These are phyloP conservation scores for Penicillium oxalicum DNA, from an alignment of 2,329 filamentous ascomycete genomes.

Conservation along the genomic window DNA sequence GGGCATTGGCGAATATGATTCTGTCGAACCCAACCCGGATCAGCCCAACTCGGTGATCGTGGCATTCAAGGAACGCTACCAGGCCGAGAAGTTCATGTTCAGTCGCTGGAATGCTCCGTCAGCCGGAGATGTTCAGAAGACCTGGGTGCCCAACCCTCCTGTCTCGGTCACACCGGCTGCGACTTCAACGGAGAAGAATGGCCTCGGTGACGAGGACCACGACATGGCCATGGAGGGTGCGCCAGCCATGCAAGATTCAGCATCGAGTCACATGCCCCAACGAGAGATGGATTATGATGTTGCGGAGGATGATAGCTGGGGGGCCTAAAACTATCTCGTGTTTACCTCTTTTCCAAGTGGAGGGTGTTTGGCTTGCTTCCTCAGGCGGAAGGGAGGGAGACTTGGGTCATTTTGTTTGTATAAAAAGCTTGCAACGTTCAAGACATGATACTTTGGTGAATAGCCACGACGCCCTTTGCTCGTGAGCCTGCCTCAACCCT, in stretches of 20 bases:
- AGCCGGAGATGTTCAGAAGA: slow-evolving; percentile 50
- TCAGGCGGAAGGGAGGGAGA: neutral
- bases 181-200: slow-evolving; percentile 20
- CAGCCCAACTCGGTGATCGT: slow-evolving; percentile 38
- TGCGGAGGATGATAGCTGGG: slow-evolving; percentile 45
- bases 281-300: slow-evolving; percentile 47
- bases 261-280: slow-evolving; percentile 15
- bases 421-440: neutral
- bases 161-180: slow-evolving; percentile 15
- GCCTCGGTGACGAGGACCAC: slow-evolving; percentile 23
- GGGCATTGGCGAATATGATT: slow-evolving; percentile 44
- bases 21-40: slow-evolving; percentile 38
- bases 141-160: slow-evolving; percentile 46
- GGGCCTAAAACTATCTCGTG: slow-evolving; percentile 11
- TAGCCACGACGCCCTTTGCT: neutral
- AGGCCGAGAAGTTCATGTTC: slow-evolving; percentile 52
- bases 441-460: neutral
- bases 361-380: too few species aligned
- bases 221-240: slow-evolving; percentile 30
- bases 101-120: slow-evolving; percentile 44
- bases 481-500: too few species aligned
- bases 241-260: slow-evolving; percentile 8
- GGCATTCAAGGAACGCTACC: slow-evolving; percentile 44
- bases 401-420: neutral
- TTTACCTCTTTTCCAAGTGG: neutral